A percentile compares a stretch with the other conserved stretches of the same genome.
Conservation (phyloP, 257 asterid species). For the Fraxinus cuspidata region DNA sequence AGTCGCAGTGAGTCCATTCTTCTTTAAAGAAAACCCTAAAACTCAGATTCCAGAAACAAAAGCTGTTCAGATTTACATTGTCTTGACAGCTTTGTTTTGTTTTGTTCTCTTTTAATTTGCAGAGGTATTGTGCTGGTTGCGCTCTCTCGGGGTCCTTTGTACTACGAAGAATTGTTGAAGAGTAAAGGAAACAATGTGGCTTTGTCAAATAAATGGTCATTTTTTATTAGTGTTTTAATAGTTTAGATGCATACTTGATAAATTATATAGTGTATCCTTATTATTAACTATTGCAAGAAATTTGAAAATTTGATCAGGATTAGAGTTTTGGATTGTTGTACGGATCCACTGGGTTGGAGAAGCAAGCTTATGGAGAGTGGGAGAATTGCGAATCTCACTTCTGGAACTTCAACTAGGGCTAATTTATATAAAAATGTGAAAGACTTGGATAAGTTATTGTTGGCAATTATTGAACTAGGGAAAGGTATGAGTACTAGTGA, state of each 20-base stretch:
- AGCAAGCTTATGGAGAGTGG: slow-evolving; percentile 59
- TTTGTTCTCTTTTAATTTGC: slow-evolving; percentile 2
- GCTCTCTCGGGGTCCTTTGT: slow-evolving; percentile 65
- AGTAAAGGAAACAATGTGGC: slow-evolving; percentile 45
- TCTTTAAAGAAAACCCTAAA: background rate
- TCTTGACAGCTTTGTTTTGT: background rate
- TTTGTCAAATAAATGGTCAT: slow-evolving; percentile 55
- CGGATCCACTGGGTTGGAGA: slow-evolving; percentile 95
- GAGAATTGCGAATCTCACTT: slow-evolving; percentile 34
- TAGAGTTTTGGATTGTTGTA: slow-evolving; percentile 77
- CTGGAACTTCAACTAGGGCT: slow-evolving; percentile 39
- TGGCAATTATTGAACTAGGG: slow-evolving; percentile 63
- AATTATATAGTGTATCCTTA: background rate
- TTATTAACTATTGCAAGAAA: slow-evolving; percentile 12
- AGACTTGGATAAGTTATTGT: slow-evolving; percentile 54
- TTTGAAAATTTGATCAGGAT: slow-evolving; percentile 49
- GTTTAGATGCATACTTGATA: slow-evolving; percentile 17
- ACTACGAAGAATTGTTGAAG: slow-evolving; percentile 64
- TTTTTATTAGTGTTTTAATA: background rate
- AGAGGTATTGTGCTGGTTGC: slow-evolving; percentile 90
- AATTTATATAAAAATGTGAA: slow-evolving; percentile 54
- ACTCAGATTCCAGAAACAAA: background rate
- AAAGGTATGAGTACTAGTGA: slow-evolving; percentile 49
- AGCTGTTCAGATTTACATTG: background rate
- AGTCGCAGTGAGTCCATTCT: slow-evolving; percentile 53